Base-by-base conservation (phyloP, 768 basidiomycete genomes). In the Gloeostereum incarnatum region DNA sequence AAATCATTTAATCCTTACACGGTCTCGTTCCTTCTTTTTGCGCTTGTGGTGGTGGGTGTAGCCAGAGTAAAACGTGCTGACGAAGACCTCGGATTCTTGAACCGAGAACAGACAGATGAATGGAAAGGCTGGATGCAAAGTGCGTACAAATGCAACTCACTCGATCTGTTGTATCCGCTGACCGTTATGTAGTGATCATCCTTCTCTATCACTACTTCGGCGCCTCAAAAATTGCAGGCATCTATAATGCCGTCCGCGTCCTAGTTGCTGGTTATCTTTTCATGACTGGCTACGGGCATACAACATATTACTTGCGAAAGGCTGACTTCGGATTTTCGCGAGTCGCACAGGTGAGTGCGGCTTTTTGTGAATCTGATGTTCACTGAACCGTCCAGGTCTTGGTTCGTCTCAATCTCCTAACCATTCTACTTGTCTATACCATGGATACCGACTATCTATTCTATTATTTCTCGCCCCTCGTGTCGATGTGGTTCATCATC, bases 51-150 rank as follows among this genome's bases (percentile, higher is more conserved):
- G 6, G 57, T 68, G 14, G 91, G 90, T 3, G 49, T 89, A 32
- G 58, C 56, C 7, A 86, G 80, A 1, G 58, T 87, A 45, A 79
- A 76, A 52, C 71, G 72, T 14, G 71, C 69, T 13, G 87, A 88
- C 46, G 88, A 82, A 50, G 89, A 96, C 51, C 59, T 84, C 36
- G 91, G 91, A 0, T 88, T 92, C 59, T 63, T 96, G 49, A 93
- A 90, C 51, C 71, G 91, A 41, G 87, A 92, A 35, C 89, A 94
- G 57, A 94, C 90, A 1, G 89, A 96, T 47, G 91, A 96, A 59
- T 96, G 91, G 91, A 94, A 94, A 58, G 91, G 91, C 3, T 96
- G 91, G 91, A 96, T 96, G 91, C 91, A 96, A 66, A 69, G 89
- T 89, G 51, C 40, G 82, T 57, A 5, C 14, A 19, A 36, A 1